These are phyloP conservation scores for Stylosanthes scabra DNA, from an alignment of 331 rosid genomes.

Conservation along the genomic window DNA sequence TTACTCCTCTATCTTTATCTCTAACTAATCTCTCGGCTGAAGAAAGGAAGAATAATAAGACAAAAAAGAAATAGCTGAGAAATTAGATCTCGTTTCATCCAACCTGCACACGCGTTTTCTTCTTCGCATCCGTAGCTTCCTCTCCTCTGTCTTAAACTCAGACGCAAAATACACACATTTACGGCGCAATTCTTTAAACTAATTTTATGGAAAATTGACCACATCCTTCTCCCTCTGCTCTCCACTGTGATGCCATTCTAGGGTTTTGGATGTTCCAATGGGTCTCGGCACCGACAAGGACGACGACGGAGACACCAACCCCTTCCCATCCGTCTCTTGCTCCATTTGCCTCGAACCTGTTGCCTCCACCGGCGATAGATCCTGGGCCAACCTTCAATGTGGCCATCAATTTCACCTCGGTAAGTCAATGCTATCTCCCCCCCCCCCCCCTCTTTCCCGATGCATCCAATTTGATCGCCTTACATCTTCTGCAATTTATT, in stretches of 20 bases:
- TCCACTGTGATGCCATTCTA: constrained; percentile 24
- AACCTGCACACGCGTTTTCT: not conserved
- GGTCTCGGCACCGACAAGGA: constrained; percentile 71
- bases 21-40: too few relatives aligned
- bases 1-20: not conserved
- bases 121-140: not conserved
- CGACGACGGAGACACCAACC: constrained; percentile 50
- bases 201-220: too few relatives aligned
- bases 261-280: constrained; percentile 63
- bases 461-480: not conserved
- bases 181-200: not conserved
- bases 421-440: constrained; percentile 38
- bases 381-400: constrained; percentile 97
- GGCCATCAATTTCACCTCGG: constrained; percentile 97
- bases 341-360: constrained; percentile 90
- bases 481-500: not conserved
- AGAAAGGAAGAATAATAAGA: not conserved
- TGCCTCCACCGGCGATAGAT: constrained; percentile 69
- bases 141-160: not conserved
- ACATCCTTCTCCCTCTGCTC: too few relatives aligned
- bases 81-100: constrained; percentile 32
- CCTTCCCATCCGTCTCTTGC: constrained; percentile 67
- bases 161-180: too few relatives aligned
- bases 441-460: not conserved
- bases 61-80: not conserved